Evolutionary conservation across 805 yeast genomes (phyloP).

Genomic region (Yamadazyma nakazawae): DNA sequence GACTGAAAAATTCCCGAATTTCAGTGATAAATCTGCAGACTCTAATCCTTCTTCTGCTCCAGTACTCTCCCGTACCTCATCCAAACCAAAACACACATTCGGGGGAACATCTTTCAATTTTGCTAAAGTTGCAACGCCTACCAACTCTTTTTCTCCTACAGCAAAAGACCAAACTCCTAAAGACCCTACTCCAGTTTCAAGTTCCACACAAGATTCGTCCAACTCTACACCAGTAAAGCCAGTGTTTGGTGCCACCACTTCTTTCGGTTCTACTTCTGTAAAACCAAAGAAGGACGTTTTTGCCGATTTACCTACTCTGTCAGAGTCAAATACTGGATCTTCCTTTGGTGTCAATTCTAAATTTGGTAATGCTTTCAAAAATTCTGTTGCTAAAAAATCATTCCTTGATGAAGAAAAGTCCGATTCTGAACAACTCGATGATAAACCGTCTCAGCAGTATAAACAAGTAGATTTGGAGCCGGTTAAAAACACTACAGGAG

Average conservation of each 20-base stretch:
- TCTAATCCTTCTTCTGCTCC: not conserved
- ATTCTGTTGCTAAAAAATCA: conserved; percentile 50
- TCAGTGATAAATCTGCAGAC: too few relatives aligned
- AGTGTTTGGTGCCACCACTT: conserved; percentile 41
- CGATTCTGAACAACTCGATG: conserved; percentile 3
- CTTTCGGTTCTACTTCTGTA: conserved; percentile 30
- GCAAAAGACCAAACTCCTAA: conserved; percentile 9
- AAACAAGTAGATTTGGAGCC: conserved; percentile 35
- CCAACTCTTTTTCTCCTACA: conserved; percentile 12
- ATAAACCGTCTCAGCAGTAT: conserved; percentile 23
- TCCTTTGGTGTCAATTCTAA: conserved; percentile 47
- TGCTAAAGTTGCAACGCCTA: conserved; percentile 13
- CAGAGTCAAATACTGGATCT: not conserved
- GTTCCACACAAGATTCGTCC: not conserved
- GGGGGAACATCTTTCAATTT: conserved; percentile 21
- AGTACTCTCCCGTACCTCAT: not conserved
- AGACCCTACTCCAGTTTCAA: conserved; percentile 8
- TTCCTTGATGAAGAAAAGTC: conserved; percentile 46
- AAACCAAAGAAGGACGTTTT: conserved; percentile 24
- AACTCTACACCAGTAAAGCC: conserved; percentile 15
- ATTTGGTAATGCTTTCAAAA: conserved; percentile 55
- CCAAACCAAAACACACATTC: conserved; percentile 16
- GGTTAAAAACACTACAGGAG: conserved; percentile 77
- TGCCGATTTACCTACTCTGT: conserved; percentile 18
- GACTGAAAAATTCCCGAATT: not conserved